Base-by-base conservation (phyloP, 257 asterid species). In the Mentha longifolia region DNA sequence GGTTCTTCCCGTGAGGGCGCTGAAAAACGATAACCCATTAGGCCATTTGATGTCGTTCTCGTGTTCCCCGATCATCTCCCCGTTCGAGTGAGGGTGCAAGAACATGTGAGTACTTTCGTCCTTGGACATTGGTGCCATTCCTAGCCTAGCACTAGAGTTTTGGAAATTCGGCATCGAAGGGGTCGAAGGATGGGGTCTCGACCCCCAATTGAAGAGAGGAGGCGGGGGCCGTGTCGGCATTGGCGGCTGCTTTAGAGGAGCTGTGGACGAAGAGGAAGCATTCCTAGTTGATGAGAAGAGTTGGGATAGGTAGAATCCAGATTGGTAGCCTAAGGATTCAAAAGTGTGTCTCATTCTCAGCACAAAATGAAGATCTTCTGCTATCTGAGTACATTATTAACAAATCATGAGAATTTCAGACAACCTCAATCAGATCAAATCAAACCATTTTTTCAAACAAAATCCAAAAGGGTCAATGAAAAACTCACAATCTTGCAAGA, bases 321-420 rank as follows among this genome's bases (percentile, higher is more conserved):
- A 95, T 70, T 95, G 99, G 45, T 95, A 89, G 17, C 96, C 99
- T 15, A 91, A 82, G 51, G 99, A 92, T 70, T 95, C 98, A 60
- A 95, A 95, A 0, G 95, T 89, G 83, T 88, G 99, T 70, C 99
- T 82, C 99, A 95, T 92, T 80, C 99, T 85, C 68, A 95, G 82
- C 84, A 95, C 99, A 70, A 95, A 92, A 76, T 95, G 99, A 16
- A 95, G 91, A 46, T 95, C 99, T 78, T 95, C 99, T 17, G 98
- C 92, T 70, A 95, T 88, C 99, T 95, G 76, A 73, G 72, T 50
- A 74, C 50, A 74, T 30, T 16, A 77, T 49, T 6, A 42, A 33
- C 68, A 41, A 42, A 39, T 28, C 31, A 35, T n/a, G 9, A 20
- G 9, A 20, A 5, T 35, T 35, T 35, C 20, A 15, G 37, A 22